Percentiles rank a stretch among this genome's conserved stretches.
Evolutionary conservation across 345 rosid genomes (phyloP).

Genomic region (Rhodamnia rubescens): DNA sequence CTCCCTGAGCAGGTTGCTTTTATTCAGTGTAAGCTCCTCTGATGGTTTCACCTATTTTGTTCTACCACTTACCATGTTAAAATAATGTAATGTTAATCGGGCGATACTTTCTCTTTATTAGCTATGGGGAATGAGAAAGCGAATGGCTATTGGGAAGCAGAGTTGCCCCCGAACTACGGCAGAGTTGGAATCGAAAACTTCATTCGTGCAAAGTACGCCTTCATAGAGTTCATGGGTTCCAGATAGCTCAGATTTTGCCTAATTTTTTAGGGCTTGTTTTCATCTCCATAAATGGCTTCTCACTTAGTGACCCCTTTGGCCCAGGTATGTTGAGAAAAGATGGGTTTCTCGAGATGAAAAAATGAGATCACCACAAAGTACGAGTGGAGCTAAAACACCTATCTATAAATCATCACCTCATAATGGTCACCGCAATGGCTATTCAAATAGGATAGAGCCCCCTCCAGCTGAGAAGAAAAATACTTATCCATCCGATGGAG

Average conservation of each 20-base stretch:
- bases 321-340: constrained; percentile 66
- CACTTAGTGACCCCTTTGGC: not conserved
- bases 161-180: constrained; percentile 58
- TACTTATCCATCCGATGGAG: constrained; percentile 5
- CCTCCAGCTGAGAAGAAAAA: constrained; percentile 15
- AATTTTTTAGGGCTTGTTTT: not conserved
- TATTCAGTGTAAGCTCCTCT: constrained; percentile 56
- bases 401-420: constrained; percentile 2
- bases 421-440: constrained; percentile 1
- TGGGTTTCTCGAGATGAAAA: constrained; percentile 50
- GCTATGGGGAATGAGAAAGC: constrained; percentile 81
- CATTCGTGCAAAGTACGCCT: constrained; percentile 73
- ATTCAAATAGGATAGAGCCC: constrained; percentile 5
- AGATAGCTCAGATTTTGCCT: not conserved
- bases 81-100: not conserved
- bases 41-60: not conserved
- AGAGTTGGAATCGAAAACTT: constrained; percentile 72
- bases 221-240: constrained; percentile 1
- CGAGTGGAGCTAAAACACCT: constrained; percentile 13
- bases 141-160: constrained; percentile 92
- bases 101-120: constrained; percentile 3
- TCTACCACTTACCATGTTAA: not conserved
- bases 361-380: constrained; percentile 16
- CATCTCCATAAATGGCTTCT: not conserved
- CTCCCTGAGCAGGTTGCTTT: constrained; percentile 88